A percentile compares a stretch with the other conserved stretches of the same genome.
phyloP scores from a whole-genome alignment of 140 eudicot species.

The Cichorium intybus region DNA sequence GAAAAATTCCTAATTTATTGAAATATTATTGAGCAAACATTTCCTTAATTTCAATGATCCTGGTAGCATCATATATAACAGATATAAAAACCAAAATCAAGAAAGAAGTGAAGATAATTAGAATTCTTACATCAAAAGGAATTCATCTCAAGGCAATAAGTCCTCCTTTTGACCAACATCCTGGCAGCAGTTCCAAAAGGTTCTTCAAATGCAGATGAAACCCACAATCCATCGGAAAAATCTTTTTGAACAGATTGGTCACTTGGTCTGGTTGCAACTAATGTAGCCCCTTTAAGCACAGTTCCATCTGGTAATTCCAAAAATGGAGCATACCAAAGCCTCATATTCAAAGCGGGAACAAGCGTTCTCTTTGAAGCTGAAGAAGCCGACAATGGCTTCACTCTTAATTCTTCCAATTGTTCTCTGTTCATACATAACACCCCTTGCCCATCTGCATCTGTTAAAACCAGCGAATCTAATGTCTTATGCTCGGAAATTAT shows the following conservation, averaged over 20 bases:
- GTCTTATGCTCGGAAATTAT: constrained; percentile 54
- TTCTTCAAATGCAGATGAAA: constrained; percentile 69
- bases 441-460: too few relatives aligned
- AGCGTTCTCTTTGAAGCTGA: too few relatives aligned
- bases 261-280: constrained; percentile 46
- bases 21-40: too few relatives aligned
- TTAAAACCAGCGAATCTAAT: constrained; percentile 38
- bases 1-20: too few relatives aligned
- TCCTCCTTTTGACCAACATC: constrained; percentile 78
- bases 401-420: too few relatives aligned
- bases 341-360: constrained; percentile 67
- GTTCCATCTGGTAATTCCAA: constrained; percentile 60
- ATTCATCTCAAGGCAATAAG: constrained; percentile 88
- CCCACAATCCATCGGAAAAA: constrained; percentile 62
- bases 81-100: background rate
- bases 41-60: too few relatives aligned
- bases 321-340: constrained; percentile 64
- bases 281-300: constrained; percentile 53
- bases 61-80: too few relatives aligned
- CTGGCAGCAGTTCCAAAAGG: constrained; percentile 69
- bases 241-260: constrained; percentile 35
- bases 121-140: constrained; percentile 39
- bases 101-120: background rate
- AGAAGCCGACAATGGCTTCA: too few relatives aligned
- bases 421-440: too few relatives aligned